Conservation (phyloP, 257 asterid genomes). For the Eucommia ulmoides region DNA sequence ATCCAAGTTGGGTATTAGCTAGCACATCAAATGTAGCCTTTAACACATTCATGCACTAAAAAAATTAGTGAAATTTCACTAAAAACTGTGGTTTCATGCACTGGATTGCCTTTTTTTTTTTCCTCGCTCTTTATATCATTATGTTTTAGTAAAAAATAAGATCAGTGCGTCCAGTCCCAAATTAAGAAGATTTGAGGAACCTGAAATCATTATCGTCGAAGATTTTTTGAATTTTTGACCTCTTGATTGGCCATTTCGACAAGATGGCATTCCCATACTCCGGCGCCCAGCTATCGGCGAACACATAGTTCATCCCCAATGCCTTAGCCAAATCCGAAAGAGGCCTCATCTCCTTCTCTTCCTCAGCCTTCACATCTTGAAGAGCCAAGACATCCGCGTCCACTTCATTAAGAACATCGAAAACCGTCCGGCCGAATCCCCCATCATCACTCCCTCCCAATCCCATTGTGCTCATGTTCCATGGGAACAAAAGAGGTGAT, state of each 20-base stretch:
- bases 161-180: too few relatives aligned
- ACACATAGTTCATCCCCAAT: constrained; percentile 73
- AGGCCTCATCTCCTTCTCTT: constrained; percentile 73
- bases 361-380: constrained; percentile 94
- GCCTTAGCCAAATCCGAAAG: constrained; percentile 77
- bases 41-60: too few relatives aligned
- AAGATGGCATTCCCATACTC: constrained; percentile 86
- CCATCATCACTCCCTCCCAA: constrained; percentile 31
- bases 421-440: constrained; percentile 30
- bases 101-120: too few relatives aligned
- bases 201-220: constrained; percentile 84
- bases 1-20: too few relatives aligned
- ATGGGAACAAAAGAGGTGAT: constrained; percentile 65
- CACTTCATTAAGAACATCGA: constrained; percentile 66
- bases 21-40: too few relatives aligned
- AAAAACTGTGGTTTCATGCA: too few relatives aligned
- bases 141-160: too few relatives aligned
- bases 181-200: too few relatives aligned
- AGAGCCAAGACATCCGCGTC: constrained; percentile 75
- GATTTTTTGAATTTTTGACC: constrained; percentile 56
- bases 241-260: constrained; percentile 88
- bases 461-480: constrained; percentile 37
- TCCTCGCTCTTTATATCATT: too few relatives aligned
- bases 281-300: constrained; percentile 99
- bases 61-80: too few relatives aligned